A percentile compares a stretch with the other conserved stretches of the same genome.
Conservation (phyloP, 257 asterid species). For the Paraleonurus japonicus region DNA sequence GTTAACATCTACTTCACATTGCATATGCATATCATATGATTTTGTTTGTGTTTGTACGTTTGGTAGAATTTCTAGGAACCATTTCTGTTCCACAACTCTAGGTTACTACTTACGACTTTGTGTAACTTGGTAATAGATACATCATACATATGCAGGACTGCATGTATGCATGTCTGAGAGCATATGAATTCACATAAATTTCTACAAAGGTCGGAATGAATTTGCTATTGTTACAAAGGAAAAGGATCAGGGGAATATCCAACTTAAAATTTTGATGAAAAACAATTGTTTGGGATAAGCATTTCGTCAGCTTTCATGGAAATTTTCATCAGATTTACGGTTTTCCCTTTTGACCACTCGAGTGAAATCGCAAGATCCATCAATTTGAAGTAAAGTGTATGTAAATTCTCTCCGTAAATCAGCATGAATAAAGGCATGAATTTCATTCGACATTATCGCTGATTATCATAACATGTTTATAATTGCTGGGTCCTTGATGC, state of each 20-base stretch:
- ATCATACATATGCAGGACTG: not conserved
- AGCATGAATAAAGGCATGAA: not conserved
- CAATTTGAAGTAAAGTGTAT: not conserved
- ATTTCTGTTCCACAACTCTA: too few species aligned
- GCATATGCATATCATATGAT: not conserved
- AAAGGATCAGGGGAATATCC: not conserved
- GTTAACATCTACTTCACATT: slow-evolving; percentile 7
- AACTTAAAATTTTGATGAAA: not conserved
- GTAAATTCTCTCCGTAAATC: not conserved
- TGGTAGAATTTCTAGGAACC: not conserved
- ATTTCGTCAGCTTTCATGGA: not conserved
- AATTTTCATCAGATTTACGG: not conserved
- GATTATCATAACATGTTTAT: not conserved
- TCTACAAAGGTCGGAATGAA: not conserved
- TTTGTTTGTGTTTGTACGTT: not conserved
- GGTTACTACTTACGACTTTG: too few species aligned
- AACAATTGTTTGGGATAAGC: not conserved
- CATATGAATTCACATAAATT: not conserved
- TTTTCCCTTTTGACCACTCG: not conserved
- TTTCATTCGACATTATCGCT: not conserved
- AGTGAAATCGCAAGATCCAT: not conserved
- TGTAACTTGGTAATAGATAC: too few species aligned
- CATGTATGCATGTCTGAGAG: not conserved
- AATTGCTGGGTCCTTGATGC: not conserved
- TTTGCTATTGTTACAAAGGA: not conserved